Percentiles rank a stretch among this genome's conserved stretches.
phyloP scores from a whole-genome alignment of 73 alveolate species.

The Tetrahymena elliotti region DNA sequence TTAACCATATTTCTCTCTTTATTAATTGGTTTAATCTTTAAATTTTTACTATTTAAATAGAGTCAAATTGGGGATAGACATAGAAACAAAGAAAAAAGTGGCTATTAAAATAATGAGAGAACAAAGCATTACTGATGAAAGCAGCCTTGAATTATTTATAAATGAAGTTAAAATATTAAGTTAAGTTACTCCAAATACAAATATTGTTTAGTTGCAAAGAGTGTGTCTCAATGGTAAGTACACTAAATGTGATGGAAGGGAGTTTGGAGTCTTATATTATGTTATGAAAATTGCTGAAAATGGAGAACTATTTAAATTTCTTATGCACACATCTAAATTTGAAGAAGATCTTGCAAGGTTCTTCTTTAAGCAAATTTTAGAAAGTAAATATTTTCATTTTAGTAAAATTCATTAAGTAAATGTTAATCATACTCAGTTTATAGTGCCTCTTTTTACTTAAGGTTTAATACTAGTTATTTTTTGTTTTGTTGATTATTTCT shows the following conservation, averaged over 20 bases:
- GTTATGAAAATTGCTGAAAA: not conserved
- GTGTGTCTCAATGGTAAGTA: not conserved
- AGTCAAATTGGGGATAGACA: not conserved
- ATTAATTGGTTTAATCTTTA: not conserved
- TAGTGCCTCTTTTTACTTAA: not conserved
- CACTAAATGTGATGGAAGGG: not conserved
- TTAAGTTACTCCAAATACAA: not conserved
- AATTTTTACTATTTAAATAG: not conserved
- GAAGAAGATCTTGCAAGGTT: not conserved
- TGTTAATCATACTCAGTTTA: not conserved
- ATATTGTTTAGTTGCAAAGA: not conserved
- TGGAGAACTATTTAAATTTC: not conserved
- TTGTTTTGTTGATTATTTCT: not conserved
- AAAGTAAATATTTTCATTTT: not conserved
- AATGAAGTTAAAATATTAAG: not conserved
- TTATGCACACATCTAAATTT: not conserved
- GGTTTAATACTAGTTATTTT: not conserved
- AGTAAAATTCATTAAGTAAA: not conserved
- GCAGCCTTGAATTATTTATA: not conserved
- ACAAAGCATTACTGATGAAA: not conserved
- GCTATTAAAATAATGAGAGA: not conserved
- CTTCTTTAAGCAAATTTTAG: not conserved
- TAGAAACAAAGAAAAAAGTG: not conserved
- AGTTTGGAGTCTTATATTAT: not conserved
- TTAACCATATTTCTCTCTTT: not conserved